Evolutionary conservation across 2,329 filamentous ascomycete genomes (phyloP).

Genomic region (Fusarium illudens): DNA sequence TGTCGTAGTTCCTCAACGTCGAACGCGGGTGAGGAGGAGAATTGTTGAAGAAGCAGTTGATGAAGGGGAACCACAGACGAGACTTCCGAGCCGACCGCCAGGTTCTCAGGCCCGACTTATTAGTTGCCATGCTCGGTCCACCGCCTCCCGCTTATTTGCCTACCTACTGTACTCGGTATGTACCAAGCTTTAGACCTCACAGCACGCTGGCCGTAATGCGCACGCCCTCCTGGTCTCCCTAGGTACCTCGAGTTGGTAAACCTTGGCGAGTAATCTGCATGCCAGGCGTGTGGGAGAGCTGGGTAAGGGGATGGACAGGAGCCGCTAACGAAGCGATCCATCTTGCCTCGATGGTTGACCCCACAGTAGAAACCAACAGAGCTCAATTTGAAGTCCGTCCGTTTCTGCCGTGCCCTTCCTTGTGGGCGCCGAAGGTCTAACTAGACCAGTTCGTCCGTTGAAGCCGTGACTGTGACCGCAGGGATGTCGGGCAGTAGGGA

Average conservation of each 20-base stretch:
- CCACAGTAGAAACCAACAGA: slow-evolving; percentile 23
- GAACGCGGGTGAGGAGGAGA: background rate
- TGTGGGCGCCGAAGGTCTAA: slow-evolving; percentile 7
- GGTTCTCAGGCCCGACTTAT: slow-evolving; percentile 13
- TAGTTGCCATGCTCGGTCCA: slow-evolving; percentile 16
- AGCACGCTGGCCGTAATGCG: slow-evolving; percentile 11
- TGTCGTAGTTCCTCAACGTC: background rate
- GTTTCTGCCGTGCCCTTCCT: slow-evolving; percentile 21
- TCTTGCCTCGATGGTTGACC: slow-evolving; percentile 27
- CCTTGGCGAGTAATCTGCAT: slow-evolving; percentile 24
- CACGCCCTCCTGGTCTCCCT: slow-evolving; percentile 16
- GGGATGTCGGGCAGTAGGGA: slow-evolving; percentile 4
- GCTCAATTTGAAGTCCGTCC: slow-evolving; percentile 24
- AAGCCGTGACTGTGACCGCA: background rate
- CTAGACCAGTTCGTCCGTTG: slow-evolving; percentile 11
- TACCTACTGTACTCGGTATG: background rate
- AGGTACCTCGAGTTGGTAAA: slow-evolving; percentile 15
- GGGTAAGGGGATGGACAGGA: slow-evolving; percentile 18
- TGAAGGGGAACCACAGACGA: background rate
- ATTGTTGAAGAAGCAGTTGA: background rate
- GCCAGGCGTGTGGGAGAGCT: slow-evolving; percentile 35
- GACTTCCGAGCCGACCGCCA: background rate
- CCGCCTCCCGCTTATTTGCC: slow-evolving; percentile 2
- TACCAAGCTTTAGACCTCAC: slow-evolving; percentile 5
- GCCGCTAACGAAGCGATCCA: slow-evolving; percentile 30